Percentiles rank a stretch among this genome's conserved stretches.
phyloP scores from a whole-genome alignment of 129 eudicot species.

The Lactuca saligna region DNA sequence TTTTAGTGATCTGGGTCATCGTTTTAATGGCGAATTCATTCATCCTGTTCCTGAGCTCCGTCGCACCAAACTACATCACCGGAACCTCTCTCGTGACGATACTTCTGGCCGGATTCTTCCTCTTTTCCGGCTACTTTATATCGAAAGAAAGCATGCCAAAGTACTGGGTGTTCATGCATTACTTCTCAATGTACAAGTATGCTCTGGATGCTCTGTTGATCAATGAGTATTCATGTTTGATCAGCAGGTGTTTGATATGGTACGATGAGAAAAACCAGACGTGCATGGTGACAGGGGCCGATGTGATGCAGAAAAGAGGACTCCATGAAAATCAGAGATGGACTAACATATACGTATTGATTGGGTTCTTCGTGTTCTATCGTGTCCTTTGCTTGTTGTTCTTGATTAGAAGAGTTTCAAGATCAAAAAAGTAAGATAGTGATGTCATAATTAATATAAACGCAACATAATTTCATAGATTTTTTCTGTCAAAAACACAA shows the following conservation, averaged over 20 bases:
- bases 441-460: too few relatives aligned
- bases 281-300: constrained; percentile 80
- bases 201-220: constrained; percentile 78
- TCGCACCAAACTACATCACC: constrained; percentile 91
- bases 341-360: constrained; percentile 65
- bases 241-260: constrained; percentile 75
- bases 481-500: neutral
- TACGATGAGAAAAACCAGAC: constrained; percentile 54
- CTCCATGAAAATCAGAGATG: constrained; percentile 81
- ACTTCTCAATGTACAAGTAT: constrained; percentile 88
- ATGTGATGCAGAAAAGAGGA: constrained; percentile 82
- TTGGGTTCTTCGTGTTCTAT: constrained; percentile 80
- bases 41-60: constrained; percentile 75
- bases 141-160: constrained; percentile 77
- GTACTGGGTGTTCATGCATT: constrained; percentile 90
- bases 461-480: neutral
- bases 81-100: constrained; percentile 80
- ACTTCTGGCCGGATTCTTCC: constrained; percentile 84
- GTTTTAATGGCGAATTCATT: constrained; percentile 91
- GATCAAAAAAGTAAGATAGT: constrained; percentile 59
- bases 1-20: constrained; percentile 76
- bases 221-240: constrained; percentile 86
- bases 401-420: constrained; percentile 85
- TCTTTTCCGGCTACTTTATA: constrained; percentile 94
- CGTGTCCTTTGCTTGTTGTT: constrained; percentile 76